These are phyloP conservation scores for Hypoxylon sp. DNA, from an alignment of 2,329 filamentous ascomycete genomes.

Conservation along the genomic window DNA sequence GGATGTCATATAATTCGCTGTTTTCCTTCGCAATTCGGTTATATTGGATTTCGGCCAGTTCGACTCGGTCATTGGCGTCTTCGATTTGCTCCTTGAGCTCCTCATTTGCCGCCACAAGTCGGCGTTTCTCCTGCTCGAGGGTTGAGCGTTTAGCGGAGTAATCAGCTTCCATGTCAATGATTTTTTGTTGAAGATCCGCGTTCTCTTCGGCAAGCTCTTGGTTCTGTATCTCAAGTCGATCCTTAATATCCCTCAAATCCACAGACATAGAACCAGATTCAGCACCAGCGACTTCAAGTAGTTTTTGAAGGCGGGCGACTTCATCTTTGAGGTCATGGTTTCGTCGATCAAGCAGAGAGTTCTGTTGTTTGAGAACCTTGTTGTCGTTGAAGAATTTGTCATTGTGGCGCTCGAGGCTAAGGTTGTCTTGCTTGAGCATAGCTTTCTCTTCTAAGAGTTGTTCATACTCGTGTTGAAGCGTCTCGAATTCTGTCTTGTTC, in stretches of 20 bases:
- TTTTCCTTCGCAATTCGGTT: not conserved
- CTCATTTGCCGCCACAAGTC: conserved; percentile 39
- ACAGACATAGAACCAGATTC: conserved; percentile 41
- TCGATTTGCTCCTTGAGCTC: conserved; percentile 60
- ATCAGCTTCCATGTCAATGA: conserved; percentile 43
- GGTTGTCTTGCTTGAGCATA: conserved; percentile 64
- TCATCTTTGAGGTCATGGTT: conserved; percentile 62
- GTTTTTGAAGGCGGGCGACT: conserved; percentile 62
- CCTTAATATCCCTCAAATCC: conserved; percentile 44
- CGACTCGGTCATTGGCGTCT: conserved; percentile 40
- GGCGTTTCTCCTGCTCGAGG: conserved; percentile 44
- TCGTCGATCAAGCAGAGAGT: conserved; percentile 62
- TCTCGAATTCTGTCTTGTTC: conserved; percentile 59
- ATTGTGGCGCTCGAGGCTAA: conserved; percentile 66
- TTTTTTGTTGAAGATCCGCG: conserved; percentile 45
- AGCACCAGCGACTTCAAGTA: conserved; percentile 56
- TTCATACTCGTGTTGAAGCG: conserved; percentile 53
- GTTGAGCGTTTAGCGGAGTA: conserved; percentile 34
- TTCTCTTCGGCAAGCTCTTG: conserved; percentile 46
- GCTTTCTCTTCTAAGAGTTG: conserved; percentile 56
- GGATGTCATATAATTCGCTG: not conserved
- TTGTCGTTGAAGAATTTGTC: conserved; percentile 68
- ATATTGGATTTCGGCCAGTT: not conserved
- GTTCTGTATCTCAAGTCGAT: conserved; percentile 46
- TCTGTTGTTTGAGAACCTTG: conserved; percentile 56